Conservation (phyloP, 495 filamentous ascomycete genomes). For the Aspergillus asperescens region DNA sequence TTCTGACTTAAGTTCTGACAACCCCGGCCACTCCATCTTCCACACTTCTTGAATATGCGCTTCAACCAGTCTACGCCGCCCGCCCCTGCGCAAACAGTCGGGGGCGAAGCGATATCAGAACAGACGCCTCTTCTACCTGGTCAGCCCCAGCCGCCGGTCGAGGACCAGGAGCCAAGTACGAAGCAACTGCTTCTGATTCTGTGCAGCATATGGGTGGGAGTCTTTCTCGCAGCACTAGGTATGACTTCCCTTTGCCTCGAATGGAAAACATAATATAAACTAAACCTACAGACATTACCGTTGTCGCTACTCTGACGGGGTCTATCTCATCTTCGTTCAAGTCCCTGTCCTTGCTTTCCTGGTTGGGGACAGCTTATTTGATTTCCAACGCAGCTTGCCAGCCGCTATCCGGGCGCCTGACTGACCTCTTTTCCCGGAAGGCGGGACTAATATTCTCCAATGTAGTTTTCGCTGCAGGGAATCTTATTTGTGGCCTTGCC, state of each 20-base stretch:
- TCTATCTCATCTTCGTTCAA: conserved; percentile 83
- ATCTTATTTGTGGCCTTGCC: conserved; percentile 80
- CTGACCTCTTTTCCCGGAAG: conserved; percentile 80
- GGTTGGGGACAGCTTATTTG: conserved; percentile 86
- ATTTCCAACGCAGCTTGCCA: conserved; percentile 88
- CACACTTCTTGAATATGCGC: conserved; percentile 4
- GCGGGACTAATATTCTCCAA: conserved; percentile 76
- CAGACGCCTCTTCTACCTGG: conserved; percentile 38
- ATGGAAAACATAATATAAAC: conserved; percentile 4
- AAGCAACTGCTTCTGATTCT: conserved; percentile 41
- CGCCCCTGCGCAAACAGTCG: conserved; percentile 7
- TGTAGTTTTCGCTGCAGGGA: conserved; percentile 72
- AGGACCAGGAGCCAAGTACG: conserved; percentile 36
- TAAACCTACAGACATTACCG: conserved; percentile 56
- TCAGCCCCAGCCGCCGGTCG: conserved; percentile 14
- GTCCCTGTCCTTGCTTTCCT: conserved; percentile 78
- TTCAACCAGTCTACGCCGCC: conserved; percentile 3
- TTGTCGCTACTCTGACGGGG: conserved; percentile 79
- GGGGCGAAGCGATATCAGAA: conserved; percentile 28
- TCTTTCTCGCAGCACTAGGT: conserved; percentile 76
- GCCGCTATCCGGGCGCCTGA: conserved; percentile 76
- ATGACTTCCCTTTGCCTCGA: conserved; percentile 9
- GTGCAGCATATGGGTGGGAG: conserved; percentile 62
- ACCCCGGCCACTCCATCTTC: not conserved
- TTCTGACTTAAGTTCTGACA: no score